Percentiles rank a stretch among this genome's conserved stretches.
Evolutionary conservation across 345 rosid genomes (phyloP).

Genomic region (Combretum micranthum): DNA sequence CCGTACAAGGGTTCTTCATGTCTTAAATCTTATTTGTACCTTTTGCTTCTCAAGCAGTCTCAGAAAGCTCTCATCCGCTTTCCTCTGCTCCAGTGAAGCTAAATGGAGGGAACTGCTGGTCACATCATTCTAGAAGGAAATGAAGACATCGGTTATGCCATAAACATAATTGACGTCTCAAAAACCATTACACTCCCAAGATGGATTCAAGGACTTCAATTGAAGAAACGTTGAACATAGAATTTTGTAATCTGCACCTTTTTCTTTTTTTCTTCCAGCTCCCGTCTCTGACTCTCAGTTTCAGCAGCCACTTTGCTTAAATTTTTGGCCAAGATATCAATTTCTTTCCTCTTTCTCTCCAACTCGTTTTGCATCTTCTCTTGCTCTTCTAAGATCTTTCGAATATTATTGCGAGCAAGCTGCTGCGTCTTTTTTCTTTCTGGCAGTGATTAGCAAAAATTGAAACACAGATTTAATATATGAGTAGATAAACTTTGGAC

Average conservation of each 20-base stretch:
- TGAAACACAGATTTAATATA: not conserved
- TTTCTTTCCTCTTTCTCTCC: slow-evolving; percentile 46
- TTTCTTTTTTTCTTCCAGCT: slow-evolving; percentile 79
- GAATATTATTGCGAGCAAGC: slow-evolving; percentile 49
- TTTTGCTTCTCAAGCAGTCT: slow-evolving; percentile 75
- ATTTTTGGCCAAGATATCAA: slow-evolving; percentile 48
- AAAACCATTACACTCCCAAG: no score
- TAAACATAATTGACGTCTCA: no score
- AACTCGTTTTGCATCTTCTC: slow-evolving; percentile 56
- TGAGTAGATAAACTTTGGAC: no score
- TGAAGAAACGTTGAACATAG: no score
- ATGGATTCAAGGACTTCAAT: no score
- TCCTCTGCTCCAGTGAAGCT: slow-evolving; percentile 72
- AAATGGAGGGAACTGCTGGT: slow-evolving; percentile 56
- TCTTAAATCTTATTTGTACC: slow-evolving; percentile 23
- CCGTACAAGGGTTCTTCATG: no score
- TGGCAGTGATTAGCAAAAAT: slow-evolving; percentile 12
- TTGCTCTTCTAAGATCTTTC: slow-evolving; percentile 54
- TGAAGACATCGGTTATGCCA: slow-evolving; percentile 4
- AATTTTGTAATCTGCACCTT: slow-evolving; percentile 27
- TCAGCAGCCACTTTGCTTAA: slow-evolving; percentile 68
- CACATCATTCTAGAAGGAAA: slow-evolving; percentile 40
- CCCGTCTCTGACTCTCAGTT: slow-evolving; percentile 73
- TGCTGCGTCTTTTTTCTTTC: slow-evolving; percentile 81
- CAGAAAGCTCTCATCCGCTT: slow-evolving; percentile 61